Evolutionary conservation across 306 rosid species (phyloP).

Genomic region (Cucumis hystrix): DNA sequence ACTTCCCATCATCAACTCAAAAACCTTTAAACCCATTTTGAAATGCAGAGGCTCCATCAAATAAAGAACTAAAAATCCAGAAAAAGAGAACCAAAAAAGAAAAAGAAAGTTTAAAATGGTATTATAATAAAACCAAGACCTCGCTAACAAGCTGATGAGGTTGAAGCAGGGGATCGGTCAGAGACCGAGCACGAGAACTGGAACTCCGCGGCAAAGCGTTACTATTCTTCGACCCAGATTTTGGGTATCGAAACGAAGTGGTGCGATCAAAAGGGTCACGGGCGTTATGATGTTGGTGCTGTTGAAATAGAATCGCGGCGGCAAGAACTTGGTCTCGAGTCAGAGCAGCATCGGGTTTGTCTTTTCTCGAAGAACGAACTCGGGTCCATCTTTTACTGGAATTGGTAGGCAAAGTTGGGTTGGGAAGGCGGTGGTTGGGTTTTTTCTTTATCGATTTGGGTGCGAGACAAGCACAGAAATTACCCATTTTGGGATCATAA

Average conservation of each 20-base stretch:
- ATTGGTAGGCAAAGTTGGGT: slow-evolving; percentile 23
- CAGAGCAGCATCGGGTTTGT: slow-evolving; percentile 40
- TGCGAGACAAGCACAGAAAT: slow-evolving; percentile 52
- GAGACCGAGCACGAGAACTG: slow-evolving; percentile 75
- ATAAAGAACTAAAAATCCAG: background rate
- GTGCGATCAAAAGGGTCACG: slow-evolving; percentile 66
- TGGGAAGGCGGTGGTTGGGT: slow-evolving; percentile 39
- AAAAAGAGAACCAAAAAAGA: background rate
- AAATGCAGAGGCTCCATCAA: background rate
- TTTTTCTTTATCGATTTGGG: slow-evolving; percentile 24
- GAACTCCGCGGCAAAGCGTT: slow-evolving; percentile 63
- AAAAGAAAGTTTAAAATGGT: background rate
- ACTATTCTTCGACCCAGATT: slow-evolving; percentile 41
- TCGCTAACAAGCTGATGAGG: slow-evolving; percentile 83
- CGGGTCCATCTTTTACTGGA: slow-evolving; percentile 44
- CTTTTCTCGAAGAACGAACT: slow-evolving; percentile 36
- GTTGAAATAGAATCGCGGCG: slow-evolving; percentile 70
- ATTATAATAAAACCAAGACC: slow-evolving; percentile 18
- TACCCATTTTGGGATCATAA: slow-evolving; percentile 69
- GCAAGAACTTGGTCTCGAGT: slow-evolving; percentile 74
- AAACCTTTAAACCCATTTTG: background rate
- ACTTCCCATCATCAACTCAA: background rate
- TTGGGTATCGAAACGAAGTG: slow-evolving; percentile 56
- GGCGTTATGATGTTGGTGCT: slow-evolving; percentile 25
- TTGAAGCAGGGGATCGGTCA: slow-evolving; percentile 77